phyloP scores from a whole-genome alignment of 805 yeast genomes.

The Spathaspora hagerdaliae region DNA sequence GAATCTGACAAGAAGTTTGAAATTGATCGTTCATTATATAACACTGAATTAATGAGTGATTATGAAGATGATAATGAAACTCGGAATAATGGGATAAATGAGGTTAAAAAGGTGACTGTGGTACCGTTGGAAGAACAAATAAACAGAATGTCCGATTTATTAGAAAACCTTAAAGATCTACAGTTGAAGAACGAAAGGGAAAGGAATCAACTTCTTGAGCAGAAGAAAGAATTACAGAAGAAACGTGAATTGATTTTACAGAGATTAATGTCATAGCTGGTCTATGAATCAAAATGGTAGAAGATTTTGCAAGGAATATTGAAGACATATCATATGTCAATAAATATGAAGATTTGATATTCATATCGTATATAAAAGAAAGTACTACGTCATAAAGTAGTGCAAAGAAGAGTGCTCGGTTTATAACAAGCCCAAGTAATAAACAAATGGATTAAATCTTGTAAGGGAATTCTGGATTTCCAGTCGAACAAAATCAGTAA shows the following conservation, averaged over 20 bases:
- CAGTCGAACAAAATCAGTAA: too few relatives aligned
- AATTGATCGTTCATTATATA: not conserved
- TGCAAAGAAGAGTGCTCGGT: too few relatives aligned
- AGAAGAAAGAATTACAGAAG: not conserved
- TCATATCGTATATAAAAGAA: too few relatives aligned
- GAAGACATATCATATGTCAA: too few relatives aligned
- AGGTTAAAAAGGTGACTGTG: not conserved
- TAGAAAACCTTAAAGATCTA: not conserved
- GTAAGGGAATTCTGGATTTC: too few relatives aligned
- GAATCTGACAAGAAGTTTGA: conserved; percentile 7
- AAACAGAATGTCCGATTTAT: not conserved
- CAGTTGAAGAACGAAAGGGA: not conserved
- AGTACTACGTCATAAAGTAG: too few relatives aligned
- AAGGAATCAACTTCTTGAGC: not conserved
- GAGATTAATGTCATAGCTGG: too few relatives aligned
- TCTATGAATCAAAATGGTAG: too few relatives aligned
- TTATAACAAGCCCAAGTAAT: too few relatives aligned
- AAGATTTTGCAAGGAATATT: too few relatives aligned
- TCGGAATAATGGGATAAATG: not conserved
- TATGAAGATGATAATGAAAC: conserved; percentile 5
- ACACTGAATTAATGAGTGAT: not conserved
- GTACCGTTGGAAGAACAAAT: conserved; percentile 1
- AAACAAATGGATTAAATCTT: too few relatives aligned
- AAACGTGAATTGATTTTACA: not conserved
- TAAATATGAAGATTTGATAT: too few relatives aligned